Percentiles rank a stretch among this genome's conserved stretches.
Conservation (phyloP, 306 rosid species). For the Acacia melanoxylon region DNA sequence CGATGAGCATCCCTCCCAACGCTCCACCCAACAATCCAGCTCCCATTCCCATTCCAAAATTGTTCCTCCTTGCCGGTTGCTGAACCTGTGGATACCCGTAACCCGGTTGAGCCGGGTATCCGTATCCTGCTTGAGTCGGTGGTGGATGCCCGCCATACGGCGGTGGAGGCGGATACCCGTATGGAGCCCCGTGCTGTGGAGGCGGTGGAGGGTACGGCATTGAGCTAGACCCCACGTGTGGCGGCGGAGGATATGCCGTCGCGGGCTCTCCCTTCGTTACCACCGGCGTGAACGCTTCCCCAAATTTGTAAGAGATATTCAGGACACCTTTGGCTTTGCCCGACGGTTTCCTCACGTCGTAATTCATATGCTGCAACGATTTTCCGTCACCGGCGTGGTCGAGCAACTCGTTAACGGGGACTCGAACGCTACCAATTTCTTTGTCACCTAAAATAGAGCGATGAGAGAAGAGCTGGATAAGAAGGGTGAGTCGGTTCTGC, state of each 20-base stretch:
- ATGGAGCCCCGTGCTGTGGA: conserved; percentile 5
- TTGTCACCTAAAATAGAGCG: conserved; percentile 59
- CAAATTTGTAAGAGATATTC: conserved; percentile 49
- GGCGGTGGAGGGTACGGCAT: not conserved
- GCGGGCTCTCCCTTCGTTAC: not conserved
- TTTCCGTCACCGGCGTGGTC: conserved; percentile 32
- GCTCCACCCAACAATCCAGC: conserved; percentile 84
- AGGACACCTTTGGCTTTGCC: conserved; percentile 63
- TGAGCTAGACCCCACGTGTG: not conserved
- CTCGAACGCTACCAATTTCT: conserved; percentile 50
- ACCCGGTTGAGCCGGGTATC: conserved; percentile 23
- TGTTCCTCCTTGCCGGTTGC: conserved; percentile 44
- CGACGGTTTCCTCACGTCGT: conserved; percentile 58
- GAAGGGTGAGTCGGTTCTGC: conserved; percentile 51
- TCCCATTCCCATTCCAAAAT: conserved; percentile 71
- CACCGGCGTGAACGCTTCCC: not conserved
- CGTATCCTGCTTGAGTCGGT: conserved; percentile 38
- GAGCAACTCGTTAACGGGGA: conserved; percentile 65
- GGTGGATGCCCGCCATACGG: conserved; percentile 22
- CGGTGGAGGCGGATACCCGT: conserved; percentile 18
- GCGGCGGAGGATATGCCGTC: conserved; percentile 26
- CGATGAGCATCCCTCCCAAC: conserved; percentile 74
- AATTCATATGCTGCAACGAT: conserved; percentile 38
- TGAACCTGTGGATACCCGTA: conserved; percentile 41
- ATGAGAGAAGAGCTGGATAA: conserved; percentile 46